These are phyloP conservation scores for Pythium aquatile DNA, from an alignment of 352 stramenopile species.

Conservation along the genomic window DNA sequence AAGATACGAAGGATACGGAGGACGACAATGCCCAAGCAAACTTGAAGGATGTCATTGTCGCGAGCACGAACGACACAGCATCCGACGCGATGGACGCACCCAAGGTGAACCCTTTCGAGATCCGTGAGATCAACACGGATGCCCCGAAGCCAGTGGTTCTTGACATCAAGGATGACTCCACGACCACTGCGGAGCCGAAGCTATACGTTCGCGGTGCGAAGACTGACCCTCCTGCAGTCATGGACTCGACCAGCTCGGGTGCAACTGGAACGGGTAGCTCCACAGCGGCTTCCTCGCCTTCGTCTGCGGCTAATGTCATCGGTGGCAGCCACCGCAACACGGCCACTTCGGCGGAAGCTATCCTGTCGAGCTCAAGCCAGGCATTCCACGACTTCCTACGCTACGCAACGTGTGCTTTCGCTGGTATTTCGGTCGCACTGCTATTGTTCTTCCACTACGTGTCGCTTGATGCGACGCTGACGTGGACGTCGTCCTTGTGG, in stretches of 20 bases:
- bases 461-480: constrained; percentile 44
- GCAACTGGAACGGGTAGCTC: background rate
- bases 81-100: constrained; percentile 4
- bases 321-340: constrained; percentile 33
- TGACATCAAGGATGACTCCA: constrained; percentile 38
- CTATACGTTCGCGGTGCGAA: constrained; percentile 48
- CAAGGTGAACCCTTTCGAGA: constrained; percentile 47
- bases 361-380: constrained; percentile 44
- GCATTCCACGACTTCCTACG: constrained; percentile 60
- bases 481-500: constrained; percentile 49
- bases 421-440: constrained; percentile 58
- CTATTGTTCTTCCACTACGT: constrained; percentile 71
- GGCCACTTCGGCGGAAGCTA: constrained; percentile 41
- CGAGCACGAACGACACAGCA: constrained; percentile 3
- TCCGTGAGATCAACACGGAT: constrained; percentile 32
- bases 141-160: constrained; percentile 47
- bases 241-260: background rate
- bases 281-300: background rate
- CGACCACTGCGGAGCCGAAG: constrained; percentile 32
- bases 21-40: constrained; percentile 10
- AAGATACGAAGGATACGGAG: background rate
- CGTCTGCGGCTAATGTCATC: constrained; percentile 40
- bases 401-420: constrained; percentile 48
- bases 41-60: constrained; percentile 20
- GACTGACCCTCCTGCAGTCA: background rate